Percentiles rank a stretch among this genome's conserved stretches.
phyloP scores from a whole-genome alignment of 192 early-diverging fungal genomes.

The Coemansia sp. region DNA sequence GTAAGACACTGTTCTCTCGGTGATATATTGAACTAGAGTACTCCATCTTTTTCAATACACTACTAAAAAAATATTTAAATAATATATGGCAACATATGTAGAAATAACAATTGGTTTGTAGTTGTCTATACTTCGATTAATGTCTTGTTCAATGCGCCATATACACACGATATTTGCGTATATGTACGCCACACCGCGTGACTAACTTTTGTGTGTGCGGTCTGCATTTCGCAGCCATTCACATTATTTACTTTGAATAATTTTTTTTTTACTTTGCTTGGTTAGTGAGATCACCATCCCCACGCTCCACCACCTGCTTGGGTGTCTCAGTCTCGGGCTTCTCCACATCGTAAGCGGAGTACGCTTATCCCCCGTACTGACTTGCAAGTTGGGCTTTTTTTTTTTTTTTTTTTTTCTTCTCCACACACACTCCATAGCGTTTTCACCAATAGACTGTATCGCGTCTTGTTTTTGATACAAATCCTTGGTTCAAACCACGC shows the following conservation, averaged over 20 bases:
- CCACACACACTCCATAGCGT: neutral
- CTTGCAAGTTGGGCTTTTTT: neutral
- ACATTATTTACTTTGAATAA: neutral
- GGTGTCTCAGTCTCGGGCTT: neutral
- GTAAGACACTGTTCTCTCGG: slow-evolving; percentile 11
- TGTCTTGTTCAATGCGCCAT: slow-evolving; percentile 1
- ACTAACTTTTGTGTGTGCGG: neutral
- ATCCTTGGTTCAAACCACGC: neutral
- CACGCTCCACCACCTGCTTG: neutral
- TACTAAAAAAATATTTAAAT: neutral
- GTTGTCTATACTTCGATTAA: neutral
- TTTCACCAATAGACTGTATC: neutral
- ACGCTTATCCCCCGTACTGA: neutral
- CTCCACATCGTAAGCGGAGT: neutral
- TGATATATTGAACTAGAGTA: neutral
- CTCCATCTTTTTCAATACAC: neutral
- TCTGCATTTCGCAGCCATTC: neutral
- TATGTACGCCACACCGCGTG: slow-evolving; percentile 8
- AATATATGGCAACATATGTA: neutral
- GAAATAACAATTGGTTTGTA: neutral
- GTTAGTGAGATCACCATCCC: neutral
- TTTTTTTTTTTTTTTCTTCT: neutral
- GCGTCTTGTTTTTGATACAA: neutral
- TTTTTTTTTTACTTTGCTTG: no score
- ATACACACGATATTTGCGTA: neutral